phyloP scores from a whole-genome alignment of 495 filamentous ascomycete genomes.

The Neurospora sp. region DNA sequence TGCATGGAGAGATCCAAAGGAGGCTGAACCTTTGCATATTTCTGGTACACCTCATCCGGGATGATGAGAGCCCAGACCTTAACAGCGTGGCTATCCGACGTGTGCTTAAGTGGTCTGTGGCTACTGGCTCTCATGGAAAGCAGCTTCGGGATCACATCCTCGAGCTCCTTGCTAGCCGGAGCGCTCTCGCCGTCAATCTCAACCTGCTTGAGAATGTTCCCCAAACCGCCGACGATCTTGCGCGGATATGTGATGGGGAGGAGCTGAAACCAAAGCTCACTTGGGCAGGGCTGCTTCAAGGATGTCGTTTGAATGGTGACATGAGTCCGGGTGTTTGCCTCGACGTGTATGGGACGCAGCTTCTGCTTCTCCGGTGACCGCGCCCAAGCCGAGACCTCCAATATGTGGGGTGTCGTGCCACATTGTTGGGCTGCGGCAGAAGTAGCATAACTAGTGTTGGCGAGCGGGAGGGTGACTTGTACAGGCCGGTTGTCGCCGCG shows the following conservation, averaged over 20 bases:
- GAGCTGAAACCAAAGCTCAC: constrained; percentile 36
- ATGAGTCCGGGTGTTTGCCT: constrained; percentile 19
- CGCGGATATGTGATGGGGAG: constrained; percentile 55
- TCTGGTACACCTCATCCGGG: constrained; percentile 20
- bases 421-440: constrained; percentile 43
- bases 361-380: constrained; percentile 5
- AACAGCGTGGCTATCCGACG: constrained; percentile 33
- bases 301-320: constrained; percentile 9
- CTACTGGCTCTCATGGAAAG: constrained; percentile 32
- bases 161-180: constrained; percentile 70
- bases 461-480: constrained; percentile 48
- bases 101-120: background rate
- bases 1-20: background rate
- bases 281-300: background rate
- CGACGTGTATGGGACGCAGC: constrained; percentile 5
- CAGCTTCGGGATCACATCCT: constrained; percentile 51
- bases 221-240: constrained; percentile 56
- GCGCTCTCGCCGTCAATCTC: constrained; percentile 38
- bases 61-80: constrained; percentile 70
- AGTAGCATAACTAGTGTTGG: constrained; percentile 54
- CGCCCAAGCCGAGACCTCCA: constrained; percentile 43
- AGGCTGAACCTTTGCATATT: background rate
- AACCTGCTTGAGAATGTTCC: constrained; percentile 71
- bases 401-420: constrained; percentile 50
- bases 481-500: constrained; percentile 10